Evolutionary conservation across 2,329 filamentous ascomycete genomes (phyloP).

Genomic region (Diaporthe destruens): DNA sequence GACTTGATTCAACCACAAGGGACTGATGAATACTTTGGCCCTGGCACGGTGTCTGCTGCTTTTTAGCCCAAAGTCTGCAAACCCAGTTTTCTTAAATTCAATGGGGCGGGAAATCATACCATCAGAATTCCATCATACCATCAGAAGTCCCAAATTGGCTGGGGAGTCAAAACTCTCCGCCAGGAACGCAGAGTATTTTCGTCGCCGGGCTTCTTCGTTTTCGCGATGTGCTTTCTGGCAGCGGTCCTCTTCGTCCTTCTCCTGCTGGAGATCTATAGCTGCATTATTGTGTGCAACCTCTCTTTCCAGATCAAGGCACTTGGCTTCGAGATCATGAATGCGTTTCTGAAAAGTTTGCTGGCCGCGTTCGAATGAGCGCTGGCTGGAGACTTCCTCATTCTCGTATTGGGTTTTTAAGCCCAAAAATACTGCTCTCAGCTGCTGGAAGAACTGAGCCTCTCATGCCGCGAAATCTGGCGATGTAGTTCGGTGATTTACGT

Average conservation of each 20-base stretch:
- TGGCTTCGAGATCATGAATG: not conserved
- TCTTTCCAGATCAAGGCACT: not conserved
- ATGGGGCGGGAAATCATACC: not conserved
- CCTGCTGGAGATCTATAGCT: not conserved
- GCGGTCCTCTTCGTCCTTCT: not conserved
- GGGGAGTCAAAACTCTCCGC: too few species aligned
- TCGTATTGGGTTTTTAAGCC: not conserved
- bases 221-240: not conserved
- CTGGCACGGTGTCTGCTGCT: not conserved
- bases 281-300: not conserved
- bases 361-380: constrained; percentile 5
- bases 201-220: not conserved
- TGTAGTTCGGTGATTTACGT: not conserved
- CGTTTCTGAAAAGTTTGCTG: not conserved
- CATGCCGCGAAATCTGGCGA: constrained; percentile 6
- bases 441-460: not conserved
- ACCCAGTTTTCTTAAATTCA: not conserved
- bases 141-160: not conserved
- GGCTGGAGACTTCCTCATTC: not conserved
- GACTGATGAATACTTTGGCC: too few species aligned
- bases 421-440: not conserved
- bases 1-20: too few species aligned
- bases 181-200: not conserved
- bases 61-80: not conserved
- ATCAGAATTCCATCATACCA: not conserved